These are phyloP conservation scores for Aspergillus puulaauensis DNA, from an alignment of 2,329 filamentous ascomycete species.

Conservation along the genomic window DNA sequence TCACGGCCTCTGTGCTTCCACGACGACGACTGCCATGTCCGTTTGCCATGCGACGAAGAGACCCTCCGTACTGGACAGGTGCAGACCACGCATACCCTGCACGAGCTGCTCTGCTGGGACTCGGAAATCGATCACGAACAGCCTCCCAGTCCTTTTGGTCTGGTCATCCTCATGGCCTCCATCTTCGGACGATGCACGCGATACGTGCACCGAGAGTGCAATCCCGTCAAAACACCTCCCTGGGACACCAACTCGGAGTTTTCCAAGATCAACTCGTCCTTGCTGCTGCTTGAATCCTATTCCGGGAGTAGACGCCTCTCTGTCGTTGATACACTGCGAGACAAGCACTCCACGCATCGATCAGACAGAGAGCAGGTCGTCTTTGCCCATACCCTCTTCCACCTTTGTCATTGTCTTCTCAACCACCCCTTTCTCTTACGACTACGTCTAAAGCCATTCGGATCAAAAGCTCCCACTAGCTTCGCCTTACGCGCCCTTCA, in stretches of 20 bases:
- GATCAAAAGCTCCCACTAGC: constrained; percentile 28
- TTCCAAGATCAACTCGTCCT: constrained; percentile 30
- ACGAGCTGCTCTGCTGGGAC: constrained; percentile 24
- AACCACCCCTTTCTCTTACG: constrained; percentile 37
- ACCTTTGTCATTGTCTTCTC: constrained; percentile 37
- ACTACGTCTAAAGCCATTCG: constrained; percentile 24
- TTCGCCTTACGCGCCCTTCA: constrained; percentile 29
- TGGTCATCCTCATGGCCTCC: constrained; percentile 34
- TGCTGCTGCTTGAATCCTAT: constrained; percentile 34
- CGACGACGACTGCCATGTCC: constrained; percentile 27
- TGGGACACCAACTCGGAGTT: constrained; percentile 40
- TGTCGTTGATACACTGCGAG: constrained; percentile 22
- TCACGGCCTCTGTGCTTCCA: constrained; percentile 20
- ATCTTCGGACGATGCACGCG: constrained; percentile 33
- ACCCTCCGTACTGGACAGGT: constrained; percentile 19
- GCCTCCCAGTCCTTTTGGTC: constrained; percentile 24
- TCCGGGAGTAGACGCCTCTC: constrained; percentile 20
- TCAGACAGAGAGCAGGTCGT: constrained; percentile 24
- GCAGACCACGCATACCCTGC: constrained; percentile 21
- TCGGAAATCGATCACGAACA: constrained; percentile 12
- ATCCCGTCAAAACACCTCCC: constrained; percentile 26
- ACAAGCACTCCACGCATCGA: constrained; percentile 13
- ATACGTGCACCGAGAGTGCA: constrained; percentile 26
- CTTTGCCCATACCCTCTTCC: constrained; percentile 34
- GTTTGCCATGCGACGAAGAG: constrained; percentile 25